Base-by-base conservation (phyloP, 805 yeast species). In the Clavispora fructus region DNA sequence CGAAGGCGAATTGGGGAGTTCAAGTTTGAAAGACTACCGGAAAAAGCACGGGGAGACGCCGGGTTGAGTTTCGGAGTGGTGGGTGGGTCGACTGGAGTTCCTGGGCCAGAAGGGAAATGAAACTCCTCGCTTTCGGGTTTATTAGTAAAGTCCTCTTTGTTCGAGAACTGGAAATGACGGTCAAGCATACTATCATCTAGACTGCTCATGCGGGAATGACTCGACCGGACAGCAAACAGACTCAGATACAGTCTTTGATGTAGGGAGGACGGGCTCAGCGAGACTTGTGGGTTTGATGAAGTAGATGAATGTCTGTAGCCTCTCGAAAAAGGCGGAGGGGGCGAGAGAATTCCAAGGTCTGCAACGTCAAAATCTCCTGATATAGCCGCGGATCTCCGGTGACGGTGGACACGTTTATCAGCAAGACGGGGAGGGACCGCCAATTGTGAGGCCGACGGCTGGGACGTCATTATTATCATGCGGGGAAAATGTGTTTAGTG, bases 301-400 rank as follows among this genome's bases (percentile, higher is more conserved):
- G 43, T 43, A 12, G 47, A 35, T 1, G 43, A 41, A 23, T 40
- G 51, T 31, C 45, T 35, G 42, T 30, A 16, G n/a, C 28, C 37
- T 29, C 25, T 33, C 23, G 35, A 39, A 10, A 41, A n/a, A 12
- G 41, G 30, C 6, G 44, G 45, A n/a, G 64, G 59, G 4, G 68
- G 64, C 6, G 68, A 62, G 43, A 67, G 66, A 32, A 69, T 51
- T 1, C 74, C 74, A 32, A 68, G 51, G 7, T 73, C 75, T 42
- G 60, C 55, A 8, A 60, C 59, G 55, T 86, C 94, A 60, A 87
- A 85, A 61, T 89, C 96, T 4, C 94, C 94, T 8, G 94, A 85
- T 7, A 89, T 83, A 0, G 96, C 96, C 19, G 92, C 90, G 0
- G 96, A 88, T 43, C 96, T 70, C 57, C 87, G 79, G 58, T 89